Evolutionary conservation across 306 rosid genomes (phyloP).

Genomic region (Trichosanthes cucumerina): DNA sequence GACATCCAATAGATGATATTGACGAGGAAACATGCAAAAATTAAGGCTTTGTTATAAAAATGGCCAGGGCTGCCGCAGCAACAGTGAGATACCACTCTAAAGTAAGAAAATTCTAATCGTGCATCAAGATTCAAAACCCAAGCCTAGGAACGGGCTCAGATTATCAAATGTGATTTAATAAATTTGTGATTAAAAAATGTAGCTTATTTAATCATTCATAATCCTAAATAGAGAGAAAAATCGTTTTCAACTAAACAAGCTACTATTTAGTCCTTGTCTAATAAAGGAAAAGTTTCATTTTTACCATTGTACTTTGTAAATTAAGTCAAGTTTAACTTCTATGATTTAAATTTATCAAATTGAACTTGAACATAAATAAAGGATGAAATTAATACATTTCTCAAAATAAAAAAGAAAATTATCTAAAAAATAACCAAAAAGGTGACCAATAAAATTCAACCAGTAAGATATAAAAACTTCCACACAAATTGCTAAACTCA

Average conservation of each 20-base stretch:
- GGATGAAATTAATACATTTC: background rate
- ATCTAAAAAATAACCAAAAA: background rate
- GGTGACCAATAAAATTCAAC: background rate
- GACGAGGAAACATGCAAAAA: background rate
- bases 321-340: background rate
- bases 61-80: background rate
- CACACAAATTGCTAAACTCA: background rate
- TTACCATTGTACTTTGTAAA: background rate
- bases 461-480: background rate
- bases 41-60: background rate
- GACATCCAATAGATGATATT: background rate
- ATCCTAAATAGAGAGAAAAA: background rate
- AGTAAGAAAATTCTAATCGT: background rate
- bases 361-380: background rate
- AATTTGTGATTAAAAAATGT: background rate
- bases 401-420: background rate
- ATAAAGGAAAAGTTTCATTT: background rate
- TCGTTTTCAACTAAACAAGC: background rate
- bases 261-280: background rate
- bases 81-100: background rate
- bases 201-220: background rate
- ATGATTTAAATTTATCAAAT: background rate
- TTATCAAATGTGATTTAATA: background rate
- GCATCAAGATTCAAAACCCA: background rate
- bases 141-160: background rate